Conservation (phyloP, 2,329 filamentous ascomycete genomes). For the Neonectria neomacrospora region DNA sequence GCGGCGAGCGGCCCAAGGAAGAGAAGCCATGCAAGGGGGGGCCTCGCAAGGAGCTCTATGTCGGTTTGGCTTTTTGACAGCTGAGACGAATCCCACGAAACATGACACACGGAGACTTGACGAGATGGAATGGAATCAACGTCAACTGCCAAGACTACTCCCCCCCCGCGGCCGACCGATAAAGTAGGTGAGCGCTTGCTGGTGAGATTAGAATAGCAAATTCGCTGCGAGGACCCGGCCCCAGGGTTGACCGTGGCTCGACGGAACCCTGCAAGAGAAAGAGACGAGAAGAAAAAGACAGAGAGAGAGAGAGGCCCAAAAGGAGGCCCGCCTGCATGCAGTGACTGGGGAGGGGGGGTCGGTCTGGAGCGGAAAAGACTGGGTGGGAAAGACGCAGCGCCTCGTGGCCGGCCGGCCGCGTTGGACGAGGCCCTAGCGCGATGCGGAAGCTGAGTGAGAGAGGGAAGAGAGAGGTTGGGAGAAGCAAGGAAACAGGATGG, state of each 20-base stretch:
- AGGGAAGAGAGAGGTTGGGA: slow-evolving; percentile 8
- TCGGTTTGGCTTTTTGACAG: background rate
- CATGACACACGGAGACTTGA: background rate
- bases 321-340: background rate
- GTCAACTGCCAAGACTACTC: background rate
- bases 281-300: background rate
- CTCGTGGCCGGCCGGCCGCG: slow-evolving; percentile 16
- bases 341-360: background rate
- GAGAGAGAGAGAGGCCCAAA: background rate
- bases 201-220: background rate
- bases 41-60: no score
- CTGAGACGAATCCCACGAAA: background rate
- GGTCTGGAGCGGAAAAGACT: background rate
- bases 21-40: background rate
- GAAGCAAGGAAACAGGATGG: background rate
- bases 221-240: background rate
- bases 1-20: background rate
- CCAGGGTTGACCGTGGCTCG: background rate
- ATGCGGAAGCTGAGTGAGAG: slow-evolving; percentile 12
- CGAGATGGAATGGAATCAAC: background rate
- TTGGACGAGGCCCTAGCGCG: slow-evolving; percentile 29
- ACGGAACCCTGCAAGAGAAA: background rate
- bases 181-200: background rate
- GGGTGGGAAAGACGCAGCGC: background rate
- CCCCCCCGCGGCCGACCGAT: background rate